Evolutionary conservation across 2,329 filamentous ascomycete genomes (phyloP).

Genomic region (Grosmannia serpens): DNA sequence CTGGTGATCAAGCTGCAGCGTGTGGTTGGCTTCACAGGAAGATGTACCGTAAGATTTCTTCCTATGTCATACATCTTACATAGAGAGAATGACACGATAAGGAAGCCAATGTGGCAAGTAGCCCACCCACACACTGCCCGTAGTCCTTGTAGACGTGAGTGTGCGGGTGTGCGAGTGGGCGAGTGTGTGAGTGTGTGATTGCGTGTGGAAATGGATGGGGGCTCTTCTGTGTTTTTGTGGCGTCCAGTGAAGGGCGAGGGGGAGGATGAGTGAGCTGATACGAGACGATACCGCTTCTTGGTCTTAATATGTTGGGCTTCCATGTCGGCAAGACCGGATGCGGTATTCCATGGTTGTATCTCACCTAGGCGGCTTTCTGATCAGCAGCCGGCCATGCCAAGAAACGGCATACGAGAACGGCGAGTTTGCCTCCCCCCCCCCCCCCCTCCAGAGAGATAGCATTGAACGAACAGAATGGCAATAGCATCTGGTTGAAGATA

Average conservation of each 20-base stretch:
- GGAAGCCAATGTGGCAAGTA: neutral
- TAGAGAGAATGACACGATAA: neutral
- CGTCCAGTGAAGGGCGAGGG: neutral
- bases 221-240: neutral
- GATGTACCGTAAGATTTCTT: neutral
- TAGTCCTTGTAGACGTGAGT: too few relatives aligned
- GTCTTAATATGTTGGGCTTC: neutral
- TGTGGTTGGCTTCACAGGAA: neutral
- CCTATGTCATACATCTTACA: neutral
- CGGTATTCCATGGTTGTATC: neutral
- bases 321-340: neutral
- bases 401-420: neutral
- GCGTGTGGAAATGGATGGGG: neutral
- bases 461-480: too few relatives aligned
- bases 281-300: neutral
- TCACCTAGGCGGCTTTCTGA: neutral
- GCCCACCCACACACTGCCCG: too few relatives aligned
- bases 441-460: too few relatives aligned
- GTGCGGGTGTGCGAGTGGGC: too few relatives aligned
- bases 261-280: neutral
- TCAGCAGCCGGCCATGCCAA: neutral
- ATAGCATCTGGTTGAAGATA: neutral
- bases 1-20: neutral
- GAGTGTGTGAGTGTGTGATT: neutral
- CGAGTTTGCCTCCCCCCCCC: too few relatives aligned